Evolutionary conservation across 2,329 filamentous ascomycete species (phyloP).

Genomic region (Sclerotinia nivalis): DNA sequence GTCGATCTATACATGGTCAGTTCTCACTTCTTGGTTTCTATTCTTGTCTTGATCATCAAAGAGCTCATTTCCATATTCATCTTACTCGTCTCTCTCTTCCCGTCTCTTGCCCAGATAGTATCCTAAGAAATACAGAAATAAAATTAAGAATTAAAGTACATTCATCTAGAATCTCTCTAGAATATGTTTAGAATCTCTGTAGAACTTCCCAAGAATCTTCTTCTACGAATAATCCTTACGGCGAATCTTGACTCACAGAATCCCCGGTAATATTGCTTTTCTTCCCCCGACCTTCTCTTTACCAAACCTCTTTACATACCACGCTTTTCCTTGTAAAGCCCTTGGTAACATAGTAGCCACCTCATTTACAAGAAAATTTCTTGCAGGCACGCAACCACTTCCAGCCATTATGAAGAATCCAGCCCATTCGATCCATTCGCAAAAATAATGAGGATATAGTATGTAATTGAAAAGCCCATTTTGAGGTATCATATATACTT

Average conservation of each 20-base stretch:
- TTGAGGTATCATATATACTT: slow-evolving; percentile 84
- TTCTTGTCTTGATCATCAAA: background rate
- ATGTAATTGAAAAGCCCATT: slow-evolving; percentile 80
- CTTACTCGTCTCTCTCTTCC: background rate
- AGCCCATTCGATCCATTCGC: slow-evolving; percentile 94
- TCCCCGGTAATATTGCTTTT: slow-evolving; percentile 69
- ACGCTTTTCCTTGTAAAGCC: slow-evolving; percentile 75
- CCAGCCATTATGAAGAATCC: slow-evolving; percentile 81
- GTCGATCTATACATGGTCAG: background rate
- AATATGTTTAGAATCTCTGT: background rate
- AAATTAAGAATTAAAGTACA: background rate
- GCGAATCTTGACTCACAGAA: slow-evolving; percentile 33
- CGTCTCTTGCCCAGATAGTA: background rate
- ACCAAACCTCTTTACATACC: slow-evolving; percentile 89
- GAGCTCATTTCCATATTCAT: background rate
- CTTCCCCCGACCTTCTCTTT: slow-evolving; percentile 73
- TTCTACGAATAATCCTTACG: background rate
- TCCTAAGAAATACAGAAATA: background rate
- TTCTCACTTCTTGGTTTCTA: background rate
- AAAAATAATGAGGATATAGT: slow-evolving; percentile 91
- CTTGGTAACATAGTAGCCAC: slow-evolving; percentile 86
- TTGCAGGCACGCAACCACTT: slow-evolving; percentile 68
- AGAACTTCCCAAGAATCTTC: background rate
- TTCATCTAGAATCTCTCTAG: background rate
- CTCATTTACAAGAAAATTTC: slow-evolving; percentile 84